These are phyloP conservation scores for Mrakia blollopis DNA, from an alignment of 768 basidiomycete species.

Conservation along the genomic window DNA sequence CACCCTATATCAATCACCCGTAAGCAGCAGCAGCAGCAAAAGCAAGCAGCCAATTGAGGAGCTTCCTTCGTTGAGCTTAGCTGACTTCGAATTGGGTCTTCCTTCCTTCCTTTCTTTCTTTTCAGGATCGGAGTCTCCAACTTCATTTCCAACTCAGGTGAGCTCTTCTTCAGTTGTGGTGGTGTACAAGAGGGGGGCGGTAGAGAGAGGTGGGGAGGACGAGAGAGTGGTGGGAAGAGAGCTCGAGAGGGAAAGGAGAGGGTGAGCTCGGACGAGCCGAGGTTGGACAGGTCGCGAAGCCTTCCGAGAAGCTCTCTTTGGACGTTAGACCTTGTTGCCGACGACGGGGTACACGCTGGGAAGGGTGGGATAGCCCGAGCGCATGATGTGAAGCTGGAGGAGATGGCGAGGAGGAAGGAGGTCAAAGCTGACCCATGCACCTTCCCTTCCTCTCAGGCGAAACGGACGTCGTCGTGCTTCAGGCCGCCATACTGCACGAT, in stretches of 20 bases:
- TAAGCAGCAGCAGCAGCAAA: neutral
- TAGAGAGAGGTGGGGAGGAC: neutral
- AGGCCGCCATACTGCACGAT: conserved; percentile 30
- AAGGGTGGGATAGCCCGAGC: neutral
- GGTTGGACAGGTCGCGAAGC: no score
- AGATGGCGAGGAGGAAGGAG: neutral
- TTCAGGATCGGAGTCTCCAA: conserved; percentile 19
- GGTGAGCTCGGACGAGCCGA: neutral
- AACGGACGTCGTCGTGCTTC: conserved; percentile 26
- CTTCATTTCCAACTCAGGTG: conserved; percentile 24
- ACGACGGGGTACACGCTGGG: neutral
- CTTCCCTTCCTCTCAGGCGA: neutral
- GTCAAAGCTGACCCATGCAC: neutral
- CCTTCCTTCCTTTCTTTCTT: neutral
- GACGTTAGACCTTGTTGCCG: no score
- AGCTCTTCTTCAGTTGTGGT: no score
- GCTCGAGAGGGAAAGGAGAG: neutral
- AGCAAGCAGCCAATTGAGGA: neutral
- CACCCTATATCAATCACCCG: conserved; percentile 30
- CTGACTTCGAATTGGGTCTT: neutral
- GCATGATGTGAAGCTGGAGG: neutral
- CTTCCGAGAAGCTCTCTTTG: no score
- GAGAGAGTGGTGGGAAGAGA: neutral
- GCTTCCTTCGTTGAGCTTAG: neutral
- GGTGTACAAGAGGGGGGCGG: no score